Percentiles rank a stretch among this genome's conserved stretches.
phyloP scores from a whole-genome alignment of 2,329 filamentous ascomycete species.

The Volutella citrinella region DNA sequence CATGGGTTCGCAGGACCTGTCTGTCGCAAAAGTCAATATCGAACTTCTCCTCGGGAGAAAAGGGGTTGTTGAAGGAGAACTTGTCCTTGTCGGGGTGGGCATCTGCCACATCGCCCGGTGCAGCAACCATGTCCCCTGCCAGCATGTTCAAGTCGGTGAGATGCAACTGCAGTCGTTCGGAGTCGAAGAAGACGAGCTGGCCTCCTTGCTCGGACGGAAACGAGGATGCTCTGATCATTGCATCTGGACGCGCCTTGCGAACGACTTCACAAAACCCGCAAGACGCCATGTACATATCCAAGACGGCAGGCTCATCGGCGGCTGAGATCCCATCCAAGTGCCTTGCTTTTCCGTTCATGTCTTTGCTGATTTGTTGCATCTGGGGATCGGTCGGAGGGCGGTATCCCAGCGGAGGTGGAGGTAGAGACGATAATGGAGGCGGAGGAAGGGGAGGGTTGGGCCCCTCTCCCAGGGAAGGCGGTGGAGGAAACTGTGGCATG shows the following conservation, averaged over 20 bases:
- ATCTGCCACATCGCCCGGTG: neutral
- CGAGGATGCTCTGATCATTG: neutral
- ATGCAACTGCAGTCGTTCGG: neutral
- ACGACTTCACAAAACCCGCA: neutral
- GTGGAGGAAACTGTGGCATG: constrained; percentile 55
- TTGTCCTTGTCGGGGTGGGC: neutral
- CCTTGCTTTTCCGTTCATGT: neutral
- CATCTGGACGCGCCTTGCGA: neutral
- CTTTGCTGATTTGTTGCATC: neutral
- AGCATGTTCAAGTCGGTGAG: neutral
- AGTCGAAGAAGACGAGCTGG: neutral
- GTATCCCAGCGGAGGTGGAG: constrained; percentile 80
- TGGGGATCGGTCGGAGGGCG: constrained; percentile 71
- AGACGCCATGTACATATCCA: neutral
- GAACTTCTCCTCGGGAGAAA: neutral
- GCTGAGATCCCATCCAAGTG: neutral
- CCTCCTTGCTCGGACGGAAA: neutral
- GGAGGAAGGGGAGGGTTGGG: constrained; percentile 55
- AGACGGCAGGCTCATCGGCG: neutral
- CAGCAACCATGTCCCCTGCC: neutral
- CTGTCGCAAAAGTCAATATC: neutral
- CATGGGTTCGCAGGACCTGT: neutral
- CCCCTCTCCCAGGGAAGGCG: constrained; percentile 58
- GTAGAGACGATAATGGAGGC: constrained; percentile 53
- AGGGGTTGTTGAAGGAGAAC: neutral